Evolutionary conservation across 306 rosid genomes (phyloP).

Genomic region (Gleditsia sinensis): DNA sequence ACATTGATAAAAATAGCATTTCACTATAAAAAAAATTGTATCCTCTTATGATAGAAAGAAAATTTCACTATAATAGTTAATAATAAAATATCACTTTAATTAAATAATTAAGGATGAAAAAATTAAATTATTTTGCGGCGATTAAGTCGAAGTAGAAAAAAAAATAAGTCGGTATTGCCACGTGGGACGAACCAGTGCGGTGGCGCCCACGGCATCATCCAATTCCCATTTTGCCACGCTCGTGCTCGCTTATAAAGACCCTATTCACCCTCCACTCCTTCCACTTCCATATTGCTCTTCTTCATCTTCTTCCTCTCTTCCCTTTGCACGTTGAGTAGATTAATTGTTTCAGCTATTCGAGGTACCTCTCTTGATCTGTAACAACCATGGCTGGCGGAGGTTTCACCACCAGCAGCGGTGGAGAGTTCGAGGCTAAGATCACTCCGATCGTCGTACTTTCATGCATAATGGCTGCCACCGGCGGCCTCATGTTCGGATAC

Average conservation of each 20-base stretch:
- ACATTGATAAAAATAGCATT: too few relatives aligned
- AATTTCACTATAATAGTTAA: too few relatives aligned
- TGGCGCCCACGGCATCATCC: not conserved
- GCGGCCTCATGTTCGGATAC: conserved; percentile 94
- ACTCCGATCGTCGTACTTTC: conserved; percentile 80
- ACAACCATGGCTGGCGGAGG: conserved; percentile 66
- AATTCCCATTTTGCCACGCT: not conserved
- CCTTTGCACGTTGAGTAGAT: not conserved
- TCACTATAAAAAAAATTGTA: too few relatives aligned
- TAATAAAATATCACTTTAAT: too few relatives aligned
- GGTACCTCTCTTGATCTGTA: not conserved
- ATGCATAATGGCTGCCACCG: conserved; percentile 90
- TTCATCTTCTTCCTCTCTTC: not conserved
- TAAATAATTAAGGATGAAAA: too few relatives aligned
- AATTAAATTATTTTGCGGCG: too few relatives aligned
- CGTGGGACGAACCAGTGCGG: not conserved
- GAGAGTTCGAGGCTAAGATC: conserved; percentile 77
- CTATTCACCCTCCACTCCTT: not conserved
- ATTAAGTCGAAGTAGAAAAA: too few relatives aligned
- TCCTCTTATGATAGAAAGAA: too few relatives aligned
- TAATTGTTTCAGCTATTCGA: not conserved
- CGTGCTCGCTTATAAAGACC: not conserved
- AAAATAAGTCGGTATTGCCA: not conserved
- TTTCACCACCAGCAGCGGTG: conserved; percentile 31
- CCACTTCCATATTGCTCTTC: not conserved